Base-by-base conservation (phyloP, 2,329 filamentous ascomycete species). In the Colletotrichum acutatum region DNA sequence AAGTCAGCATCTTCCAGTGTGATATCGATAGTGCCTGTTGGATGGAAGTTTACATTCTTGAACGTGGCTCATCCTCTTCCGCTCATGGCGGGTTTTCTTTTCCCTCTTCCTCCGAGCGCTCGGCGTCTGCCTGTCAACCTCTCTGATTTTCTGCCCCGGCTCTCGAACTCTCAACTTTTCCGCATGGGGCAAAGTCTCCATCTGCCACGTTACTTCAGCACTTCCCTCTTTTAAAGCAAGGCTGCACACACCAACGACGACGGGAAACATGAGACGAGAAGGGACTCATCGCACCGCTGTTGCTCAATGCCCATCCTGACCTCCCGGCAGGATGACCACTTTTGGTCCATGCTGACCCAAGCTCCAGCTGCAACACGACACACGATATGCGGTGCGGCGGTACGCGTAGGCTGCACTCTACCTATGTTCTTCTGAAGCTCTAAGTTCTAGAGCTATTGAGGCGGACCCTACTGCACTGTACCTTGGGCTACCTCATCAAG, bases 141-240 rank as follows among this genome's bases (percentile, higher is more conserved):
- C 66, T 72, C 46, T 49, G 49, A 52, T 69, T 60, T 60, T 49
- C 37, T 54, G 37, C 69, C 69, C 69, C 57, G 66, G 42, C 19
- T 49, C 54, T 64, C 32, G 28, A 61, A 30, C 46, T 56, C 59
- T 64, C 26, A 22, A 61, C 66, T 61, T 70, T 66, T 54, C 70
- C 70, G 49, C 24, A 70, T 72, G 61, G 60, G 70, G 70, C 70
- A 72, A 72, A 37, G 70, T 66, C 66, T 57, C 70, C 70, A 70
- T 72, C 54, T 72, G 66, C 70, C 70, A 72, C 66, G 70, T 72
- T 72, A 72, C 70, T 72, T 66, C 59, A 70, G 37, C 54, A 65
- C 65, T 72, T 70, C 46, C 60, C 54, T 72, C 56, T 65, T 53
- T 70, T 65, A 70, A 70, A 72, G 56, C 66, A 61, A 64, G 66